Percentiles rank a stretch among this genome's conserved stretches.
phyloP scores from a whole-genome alignment of 2,329 filamentous ascomycete genomes.

The Arthrocladium fulminans region DNA sequence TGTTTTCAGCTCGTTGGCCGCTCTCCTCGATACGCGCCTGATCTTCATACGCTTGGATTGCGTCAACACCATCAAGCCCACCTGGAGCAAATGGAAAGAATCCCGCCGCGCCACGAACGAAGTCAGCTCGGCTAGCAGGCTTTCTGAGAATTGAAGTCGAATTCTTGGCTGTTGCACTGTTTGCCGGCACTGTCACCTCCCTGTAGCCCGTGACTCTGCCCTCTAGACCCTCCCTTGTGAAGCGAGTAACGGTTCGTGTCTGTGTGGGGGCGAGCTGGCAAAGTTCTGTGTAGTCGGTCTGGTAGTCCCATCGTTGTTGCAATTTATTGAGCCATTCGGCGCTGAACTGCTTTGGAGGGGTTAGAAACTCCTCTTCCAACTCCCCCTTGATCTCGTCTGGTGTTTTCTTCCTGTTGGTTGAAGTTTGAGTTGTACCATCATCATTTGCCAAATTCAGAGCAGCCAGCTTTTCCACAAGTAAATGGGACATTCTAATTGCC shows the following conservation, averaged over 20 bases:
- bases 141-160: slow-evolving; percentile 83
- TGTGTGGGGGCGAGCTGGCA: slow-evolving; percentile 85
- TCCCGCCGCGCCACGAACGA: slow-evolving; percentile 83
- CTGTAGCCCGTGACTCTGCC: slow-evolving; percentile 88
- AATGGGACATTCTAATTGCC: background rate
- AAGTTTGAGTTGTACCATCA: background rate
- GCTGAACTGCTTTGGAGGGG: slow-evolving; percentile 70
- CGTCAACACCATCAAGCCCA: slow-evolving; percentile 77
- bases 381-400: slow-evolving; percentile 49
- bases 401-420: slow-evolving; percentile 3
- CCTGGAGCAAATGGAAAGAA: slow-evolving; percentile 93
- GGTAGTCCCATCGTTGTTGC: slow-evolving; percentile 80
- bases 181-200: slow-evolving; percentile 84
- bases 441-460: slow-evolving; percentile 3
- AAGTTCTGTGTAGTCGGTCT: slow-evolving; percentile 70
- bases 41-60: slow-evolving; percentile 74
- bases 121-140: slow-evolving; percentile 76
- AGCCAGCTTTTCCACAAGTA: slow-evolving; percentile 5
- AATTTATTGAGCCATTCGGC: slow-evolving; percentile 78
- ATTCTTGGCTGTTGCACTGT: slow-evolving; percentile 86
- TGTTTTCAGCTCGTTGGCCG: slow-evolving; percentile 28
- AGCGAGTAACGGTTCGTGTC: slow-evolving; percentile 87
- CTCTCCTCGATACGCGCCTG: slow-evolving; percentile 52
- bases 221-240: slow-evolving; percentile 82
- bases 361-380: slow-evolving; percentile 69